Base-by-base conservation (phyloP, 1,284 basidiomycete species). In the Cronartium quercuum region DNA sequence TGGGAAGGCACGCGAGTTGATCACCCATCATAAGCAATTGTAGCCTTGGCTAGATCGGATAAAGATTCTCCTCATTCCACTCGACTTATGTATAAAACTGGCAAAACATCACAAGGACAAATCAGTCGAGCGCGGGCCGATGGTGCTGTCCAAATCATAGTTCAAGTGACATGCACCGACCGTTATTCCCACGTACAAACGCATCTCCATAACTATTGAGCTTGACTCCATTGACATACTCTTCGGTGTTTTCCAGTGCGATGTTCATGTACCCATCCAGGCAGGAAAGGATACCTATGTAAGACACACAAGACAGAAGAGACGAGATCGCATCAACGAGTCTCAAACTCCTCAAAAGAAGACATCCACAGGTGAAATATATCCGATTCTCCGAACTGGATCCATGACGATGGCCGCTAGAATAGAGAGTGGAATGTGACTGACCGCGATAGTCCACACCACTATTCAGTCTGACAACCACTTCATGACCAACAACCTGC, bases 251-350 rank as follows among this genome's bases (percentile, higher is more conserved):
- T 83, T 98, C 95, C 62, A 98, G 84, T 3, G 94, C 95, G 74
- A 98, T 97, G 84, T 98, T 98, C 96, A 98, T 84, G 80, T 83
- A 83, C 0, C 94, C 96, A 82, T 98, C 96, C 29, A 98, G 86
- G 82, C 96, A 98, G 6, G 92, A 94, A n/a, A 98, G 84, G 0
- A 94, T 86, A 47, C 94, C 94, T 97, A 77, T 2, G 68, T n/a
- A 37, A 76, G 44, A 77, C 42, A 34, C 24, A 29, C 18, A 15
- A 15, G 34, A 12, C 6, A 29, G 6, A 35, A 60, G 58, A 24
- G 58, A 60, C 35, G 58, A 35, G n/a, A n/a, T n/a, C n/a, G n/a
- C n/a, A n/a, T n/a, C n/a, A n/a, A n/a, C n/a, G n/a, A n/a, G n/a
- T n/a, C n/a, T n/a, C n/a, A n/a, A n/a, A n/a, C n/a, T n/a, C n/a